Conservation (phyloP, 306 rosid species). For the Quercus gilva region DNA sequence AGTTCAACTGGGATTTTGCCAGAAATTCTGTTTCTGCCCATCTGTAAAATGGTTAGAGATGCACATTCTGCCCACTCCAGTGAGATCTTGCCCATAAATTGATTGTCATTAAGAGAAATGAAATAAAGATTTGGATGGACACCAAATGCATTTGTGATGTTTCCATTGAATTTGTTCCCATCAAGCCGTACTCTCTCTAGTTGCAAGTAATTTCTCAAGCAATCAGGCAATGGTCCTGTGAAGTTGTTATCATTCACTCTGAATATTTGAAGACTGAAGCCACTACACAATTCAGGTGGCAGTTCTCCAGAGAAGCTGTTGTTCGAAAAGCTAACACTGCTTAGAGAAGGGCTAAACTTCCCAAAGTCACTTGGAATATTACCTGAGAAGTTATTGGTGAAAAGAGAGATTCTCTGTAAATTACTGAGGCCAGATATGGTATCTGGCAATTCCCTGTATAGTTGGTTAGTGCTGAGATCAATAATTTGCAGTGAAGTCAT, state of each 20-base stretch:
- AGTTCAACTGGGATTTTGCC: constrained; percentile 56
- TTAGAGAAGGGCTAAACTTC: too few relatives aligned
- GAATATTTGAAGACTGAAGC: constrained; percentile 14
- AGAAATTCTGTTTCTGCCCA: constrained; percentile 48
- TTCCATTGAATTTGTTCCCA: constrained; percentile 47
- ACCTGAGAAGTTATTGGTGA: constrained; percentile 50
- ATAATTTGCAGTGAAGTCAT: too few relatives aligned
- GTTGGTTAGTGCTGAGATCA: too few relatives aligned
- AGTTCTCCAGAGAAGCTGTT: too few relatives aligned
- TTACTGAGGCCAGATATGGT: constrained; percentile 27
- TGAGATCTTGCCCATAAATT: constrained; percentile 54
- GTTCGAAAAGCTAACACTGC: too few relatives aligned
- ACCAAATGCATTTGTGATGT: constrained; percentile 50
- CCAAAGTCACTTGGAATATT: not conserved
- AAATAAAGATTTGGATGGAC: constrained; percentile 30
- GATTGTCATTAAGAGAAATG: constrained; percentile 35
- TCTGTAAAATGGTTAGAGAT: constrained; percentile 34
- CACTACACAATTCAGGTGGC: constrained; percentile 36
- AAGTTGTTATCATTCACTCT: constrained; percentile 45
- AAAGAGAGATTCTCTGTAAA: constrained; percentile 39
- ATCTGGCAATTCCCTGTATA: constrained; percentile 48
- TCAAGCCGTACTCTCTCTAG: constrained; percentile 49
- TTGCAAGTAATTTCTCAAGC: constrained; percentile 51
- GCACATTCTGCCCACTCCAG: constrained; percentile 50
- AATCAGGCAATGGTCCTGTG: constrained; percentile 53